Evolutionary conservation across 108 stramenopile species (phyloP), one percentile per base, ranked within the genome.

Genomic region (Bacterosira constricta): DNA sequence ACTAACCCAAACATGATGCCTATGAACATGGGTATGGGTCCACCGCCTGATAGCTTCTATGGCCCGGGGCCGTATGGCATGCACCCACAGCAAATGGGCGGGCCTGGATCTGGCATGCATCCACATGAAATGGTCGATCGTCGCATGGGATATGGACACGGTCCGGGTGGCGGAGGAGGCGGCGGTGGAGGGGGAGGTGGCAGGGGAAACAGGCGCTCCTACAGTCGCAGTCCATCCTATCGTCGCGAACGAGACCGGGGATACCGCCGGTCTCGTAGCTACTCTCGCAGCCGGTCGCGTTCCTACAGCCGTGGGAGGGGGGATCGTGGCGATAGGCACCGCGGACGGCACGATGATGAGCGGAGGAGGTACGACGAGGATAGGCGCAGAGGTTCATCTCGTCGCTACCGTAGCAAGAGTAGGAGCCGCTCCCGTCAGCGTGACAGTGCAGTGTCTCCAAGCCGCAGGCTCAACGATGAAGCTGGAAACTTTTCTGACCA

Each of bases 151-250:
- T 77, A 68, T 69, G 81, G 75, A 13, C 66, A 70, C 59, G 69
- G 68, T 46, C 61, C 66, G 58, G 85, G 85, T 34, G 57, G 83
- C 36, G 86, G 76, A 27, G 58, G 71, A 18, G 64, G 79, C 20
- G 78, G 85, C 29, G 59, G 83, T 26, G 47, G 74, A 38, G 66
- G 69, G 54, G 50, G 65, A 18, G 82, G 78, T 21, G 80, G 88
- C 44, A 79, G 77, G 26, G 69, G 68, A 41, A 52, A 71, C 17
- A 76, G 79, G 55, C 66, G 73, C 39, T 83, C 83, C 6, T 83
- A 80, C 71, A 88, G 90, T 58, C 90, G 83, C 32, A 88, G 87
- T 53, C 75, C 73, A 13, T 87, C 85, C 15, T 83, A 82, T 49
- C 78, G 77, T 47, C 75, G 84, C 47, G 63, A 69, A 32, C 59